These are phyloP conservation scores for Monilinia polystroma DNA, from an alignment of 2,329 filamentous ascomycete species.

Conservation along the genomic window DNA sequence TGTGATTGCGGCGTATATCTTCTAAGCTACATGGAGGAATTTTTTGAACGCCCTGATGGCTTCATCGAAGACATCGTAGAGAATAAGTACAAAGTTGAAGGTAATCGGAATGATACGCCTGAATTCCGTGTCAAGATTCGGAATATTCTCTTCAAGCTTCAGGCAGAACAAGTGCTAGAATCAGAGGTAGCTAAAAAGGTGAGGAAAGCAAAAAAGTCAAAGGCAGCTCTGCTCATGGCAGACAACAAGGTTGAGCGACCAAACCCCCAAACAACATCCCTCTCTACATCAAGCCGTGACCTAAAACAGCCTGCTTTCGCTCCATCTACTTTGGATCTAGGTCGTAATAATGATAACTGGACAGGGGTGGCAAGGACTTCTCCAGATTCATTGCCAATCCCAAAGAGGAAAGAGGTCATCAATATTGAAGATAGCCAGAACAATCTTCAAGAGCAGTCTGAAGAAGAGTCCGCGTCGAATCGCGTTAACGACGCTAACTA, in stretches of 20 bases:
- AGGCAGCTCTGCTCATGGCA: background rate
- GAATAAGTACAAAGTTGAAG: constrained; percentile 55
- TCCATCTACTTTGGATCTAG: background rate
- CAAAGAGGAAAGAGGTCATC: constrained; percentile 1
- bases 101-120: constrained; percentile 49
- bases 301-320: background rate
- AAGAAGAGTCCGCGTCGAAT: background rate
- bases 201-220: constrained; percentile 3
- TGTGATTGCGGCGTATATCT: constrained; percentile 90
- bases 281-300: constrained; percentile 18
- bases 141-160: constrained; percentile 61
- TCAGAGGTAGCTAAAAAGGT: background rate
- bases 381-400: background rate
- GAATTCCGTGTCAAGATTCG: constrained; percentile 66
- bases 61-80: constrained; percentile 68
- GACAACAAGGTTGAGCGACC: background rate
- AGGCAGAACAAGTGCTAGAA: constrained; percentile 50
- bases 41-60: constrained; percentile 69
- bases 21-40: constrained; percentile 79
- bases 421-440: constrained; percentile 19
- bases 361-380: background rate
- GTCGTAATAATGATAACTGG: background rate
- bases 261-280: background rate
- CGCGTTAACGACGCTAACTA: background rate
- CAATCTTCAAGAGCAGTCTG: background rate